A percentile compares a stretch with the other conserved stretches of the same genome.
Conservation (phyloP, 345 rosid species). For the Isatis tinctoria region DNA sequence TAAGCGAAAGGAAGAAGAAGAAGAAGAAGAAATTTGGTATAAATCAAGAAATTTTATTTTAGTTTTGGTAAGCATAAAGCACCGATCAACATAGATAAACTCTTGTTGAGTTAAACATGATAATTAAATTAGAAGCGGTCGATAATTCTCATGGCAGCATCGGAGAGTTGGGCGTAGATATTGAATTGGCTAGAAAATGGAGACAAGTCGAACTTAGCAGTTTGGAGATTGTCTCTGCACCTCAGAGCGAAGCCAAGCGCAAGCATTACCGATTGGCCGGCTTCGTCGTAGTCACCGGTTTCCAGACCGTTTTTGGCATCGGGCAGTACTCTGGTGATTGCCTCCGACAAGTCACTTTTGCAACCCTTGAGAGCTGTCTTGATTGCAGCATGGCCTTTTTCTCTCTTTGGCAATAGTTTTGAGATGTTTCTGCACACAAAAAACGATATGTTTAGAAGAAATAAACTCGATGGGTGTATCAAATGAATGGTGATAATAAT, state of each 20-base stretch:
- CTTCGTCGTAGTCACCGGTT: constrained; percentile 6
- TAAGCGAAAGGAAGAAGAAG: too few species aligned
- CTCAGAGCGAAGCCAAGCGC: neutral
- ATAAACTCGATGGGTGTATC: neutral
- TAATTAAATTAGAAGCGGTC: constrained; percentile 1
- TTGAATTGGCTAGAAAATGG: neutral
- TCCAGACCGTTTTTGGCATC: neutral
- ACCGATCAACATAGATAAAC: neutral
- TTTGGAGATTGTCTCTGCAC: neutral
- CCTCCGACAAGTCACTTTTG: neutral
- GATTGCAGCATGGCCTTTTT: neutral
- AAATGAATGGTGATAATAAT: neutral
- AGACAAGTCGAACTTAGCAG: neutral
- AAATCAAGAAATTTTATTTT: neutral
- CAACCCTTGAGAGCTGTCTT: neutral
- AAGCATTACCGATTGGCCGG: neutral
- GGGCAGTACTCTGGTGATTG: neutral
- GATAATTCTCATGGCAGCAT: constrained; percentile 14
- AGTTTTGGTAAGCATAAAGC: neutral
- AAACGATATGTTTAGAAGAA: neutral
- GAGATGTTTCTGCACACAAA: neutral
- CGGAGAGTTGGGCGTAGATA: neutral
- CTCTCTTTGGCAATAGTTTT: neutral
- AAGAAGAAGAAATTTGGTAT: neutral
- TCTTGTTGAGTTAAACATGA: neutral